phyloP scores from a whole-genome alignment of 306 rosid species.

The Hippophae gyantsensis region DNA sequence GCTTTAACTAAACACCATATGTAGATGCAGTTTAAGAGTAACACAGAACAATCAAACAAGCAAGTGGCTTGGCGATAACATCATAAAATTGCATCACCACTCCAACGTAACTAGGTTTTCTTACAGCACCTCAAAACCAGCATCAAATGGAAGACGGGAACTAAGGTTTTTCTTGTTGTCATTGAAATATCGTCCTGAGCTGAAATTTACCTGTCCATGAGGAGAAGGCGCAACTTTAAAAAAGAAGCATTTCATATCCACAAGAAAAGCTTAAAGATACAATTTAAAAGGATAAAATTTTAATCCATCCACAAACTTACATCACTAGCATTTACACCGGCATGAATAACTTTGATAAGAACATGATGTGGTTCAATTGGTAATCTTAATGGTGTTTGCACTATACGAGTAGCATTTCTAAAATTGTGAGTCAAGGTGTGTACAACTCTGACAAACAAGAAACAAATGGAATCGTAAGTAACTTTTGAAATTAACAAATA shows the following conservation, averaged over 20 bases:
- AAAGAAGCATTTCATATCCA: no score
- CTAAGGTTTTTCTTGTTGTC: slow-evolving; percentile 37
- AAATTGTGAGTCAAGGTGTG: slow-evolving; percentile 86
- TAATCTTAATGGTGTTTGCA: slow-evolving; percentile 55
- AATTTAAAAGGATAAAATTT: not conserved
- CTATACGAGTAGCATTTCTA: slow-evolving; percentile 60
- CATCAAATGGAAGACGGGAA: slow-evolving; percentile 80
- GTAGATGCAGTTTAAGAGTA: not conserved
- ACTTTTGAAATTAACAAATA: not conserved
- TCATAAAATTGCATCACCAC: not conserved
- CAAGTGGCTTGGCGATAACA: not conserved
- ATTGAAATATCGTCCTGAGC: slow-evolving; percentile 86
- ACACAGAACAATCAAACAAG: not conserved
- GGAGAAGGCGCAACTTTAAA: no score
- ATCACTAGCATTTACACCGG: slow-evolving; percentile 98
- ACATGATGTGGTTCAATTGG: slow-evolving; percentile 61
- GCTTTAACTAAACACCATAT: slow-evolving; percentile 9
- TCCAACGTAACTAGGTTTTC: slow-evolving; percentile 5
- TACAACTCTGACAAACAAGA: slow-evolving; percentile 60
- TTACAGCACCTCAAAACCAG: slow-evolving; percentile 83
- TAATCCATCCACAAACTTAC: slow-evolving; percentile 49
- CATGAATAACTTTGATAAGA: slow-evolving; percentile 78
- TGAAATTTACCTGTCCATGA: slow-evolving; percentile 72
- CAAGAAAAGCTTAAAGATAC: no score
- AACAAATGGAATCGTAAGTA: slow-evolving; percentile 5